Percentiles rank a stretch among this genome's conserved stretches.
These are phyloP conservation scores for Solanum hybrid DNA, from an alignment of 305 asterid genomes.

Conservation along the genomic window DNA sequence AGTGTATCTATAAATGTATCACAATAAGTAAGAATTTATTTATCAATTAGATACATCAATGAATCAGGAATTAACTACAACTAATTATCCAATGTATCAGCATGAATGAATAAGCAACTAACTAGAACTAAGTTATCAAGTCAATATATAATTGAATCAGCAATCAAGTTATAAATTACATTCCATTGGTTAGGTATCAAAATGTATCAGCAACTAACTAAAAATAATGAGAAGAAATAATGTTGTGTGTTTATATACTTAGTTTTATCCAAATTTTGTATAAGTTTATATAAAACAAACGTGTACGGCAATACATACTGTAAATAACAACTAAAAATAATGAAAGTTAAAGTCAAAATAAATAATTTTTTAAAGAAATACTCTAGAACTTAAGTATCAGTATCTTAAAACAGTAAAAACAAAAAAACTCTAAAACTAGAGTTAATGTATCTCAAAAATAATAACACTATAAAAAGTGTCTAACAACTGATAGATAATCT, in stretches of 20 bases:
- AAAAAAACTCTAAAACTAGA: not conserved
- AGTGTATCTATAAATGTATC: not conserved
- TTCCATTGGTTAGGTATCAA: not conserved
- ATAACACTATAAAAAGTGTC: not conserved
- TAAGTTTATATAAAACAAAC: too few relatives aligned
- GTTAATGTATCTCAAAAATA: not conserved
- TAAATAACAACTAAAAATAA: too few relatives aligned
- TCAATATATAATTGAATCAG: too few relatives aligned
- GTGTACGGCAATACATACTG: not conserved
- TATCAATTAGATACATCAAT: not conserved
- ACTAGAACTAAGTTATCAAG: not conserved
- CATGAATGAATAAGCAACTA: not conserved
- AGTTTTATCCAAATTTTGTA: too few relatives aligned
- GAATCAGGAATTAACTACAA: not conserved
- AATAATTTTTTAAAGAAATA: not conserved
- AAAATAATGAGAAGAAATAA: not conserved
- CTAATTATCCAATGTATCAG: not conserved
- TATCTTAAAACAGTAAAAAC: too few relatives aligned
- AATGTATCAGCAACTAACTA: too few relatives aligned
- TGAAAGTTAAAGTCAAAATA: too few relatives aligned
- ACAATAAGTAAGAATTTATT: not conserved
- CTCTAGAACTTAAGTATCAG: not conserved
- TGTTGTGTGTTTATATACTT: too few relatives aligned
- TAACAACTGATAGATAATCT: not conserved
- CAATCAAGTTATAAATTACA: not conserved